Percentiles rank a stretch among this genome's conserved stretches.
These are phyloP conservation scores for Colletotrichum godetiae DNA, from an alignment of 2,329 filamentous ascomycete genomes.

Conservation along the genomic window DNA sequence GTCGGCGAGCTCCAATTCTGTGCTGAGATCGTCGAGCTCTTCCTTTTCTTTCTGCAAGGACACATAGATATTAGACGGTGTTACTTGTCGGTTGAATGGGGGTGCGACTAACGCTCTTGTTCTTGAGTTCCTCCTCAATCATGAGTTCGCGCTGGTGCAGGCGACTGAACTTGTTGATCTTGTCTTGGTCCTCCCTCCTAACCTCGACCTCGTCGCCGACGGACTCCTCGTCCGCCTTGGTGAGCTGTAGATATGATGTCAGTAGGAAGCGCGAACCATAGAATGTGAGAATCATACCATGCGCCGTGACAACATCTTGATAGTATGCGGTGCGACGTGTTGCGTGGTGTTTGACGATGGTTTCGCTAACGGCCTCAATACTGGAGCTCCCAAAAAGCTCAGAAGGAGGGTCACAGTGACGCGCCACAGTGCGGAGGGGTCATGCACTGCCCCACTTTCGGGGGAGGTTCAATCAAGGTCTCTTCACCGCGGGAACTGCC, in stretches of 20 bases:
- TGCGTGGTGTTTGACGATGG: background rate
- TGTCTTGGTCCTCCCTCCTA: constrained; percentile 96
- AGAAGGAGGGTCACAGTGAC: constrained; percentile 30
- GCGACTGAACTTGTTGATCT: constrained; percentile 97
- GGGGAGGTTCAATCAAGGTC: constrained; percentile 9
- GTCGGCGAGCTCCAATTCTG: constrained; percentile 92
- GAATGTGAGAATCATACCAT: constrained; percentile 59
- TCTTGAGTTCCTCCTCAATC: constrained; percentile 83
- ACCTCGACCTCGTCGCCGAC: constrained; percentile 89
- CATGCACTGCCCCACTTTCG: background rate
- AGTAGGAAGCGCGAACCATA: background rate
- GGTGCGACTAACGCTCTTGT: constrained; percentile 77
- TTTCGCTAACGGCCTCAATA: background rate
- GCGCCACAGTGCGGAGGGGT: constrained; percentile 8
- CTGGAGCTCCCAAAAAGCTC: constrained; percentile 34
- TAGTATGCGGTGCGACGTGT: background rate
- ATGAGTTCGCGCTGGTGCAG: constrained; percentile 87
- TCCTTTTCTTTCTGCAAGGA: constrained; percentile 91
- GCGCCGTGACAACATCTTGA: constrained; percentile 64
- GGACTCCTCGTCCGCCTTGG: constrained; percentile 89
- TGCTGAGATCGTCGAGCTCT: constrained; percentile 92
- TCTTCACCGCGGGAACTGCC: constrained; percentile 32
- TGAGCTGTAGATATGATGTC: constrained; percentile 70
- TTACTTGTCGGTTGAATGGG: accelerated
- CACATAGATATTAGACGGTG: constrained; percentile 30